Percentiles rank a stretch among this genome's conserved stretches.
Conservation (phyloP, 73 alveolate genomes). For the Paramecium biaurelia region DNA sequence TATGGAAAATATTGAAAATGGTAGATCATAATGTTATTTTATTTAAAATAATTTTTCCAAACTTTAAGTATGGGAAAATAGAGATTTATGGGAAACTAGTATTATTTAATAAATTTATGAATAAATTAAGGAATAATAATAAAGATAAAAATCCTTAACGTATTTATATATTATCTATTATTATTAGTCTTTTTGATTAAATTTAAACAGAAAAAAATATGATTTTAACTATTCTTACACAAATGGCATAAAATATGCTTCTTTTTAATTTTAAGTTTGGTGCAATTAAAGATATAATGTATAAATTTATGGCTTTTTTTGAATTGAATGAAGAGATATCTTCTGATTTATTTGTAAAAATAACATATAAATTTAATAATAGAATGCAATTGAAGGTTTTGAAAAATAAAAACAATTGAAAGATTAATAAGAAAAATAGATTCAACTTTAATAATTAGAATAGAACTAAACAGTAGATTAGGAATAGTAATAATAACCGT, state of each 20-base stretch:
- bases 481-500: background rate
- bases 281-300: background rate
- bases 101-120: background rate
- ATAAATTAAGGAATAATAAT: background rate
- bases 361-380: background rate
- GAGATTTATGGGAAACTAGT: conserved; percentile 16
- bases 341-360: conserved; percentile 16
- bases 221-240: background rate
- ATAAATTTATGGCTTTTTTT: background rate
- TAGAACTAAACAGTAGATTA: background rate
- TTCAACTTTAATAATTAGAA: background rate
- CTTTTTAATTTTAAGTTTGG: conserved; percentile 13
- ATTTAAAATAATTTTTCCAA: background rate
- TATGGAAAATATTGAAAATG: background rate
- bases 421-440: background rate
- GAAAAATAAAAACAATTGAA: background rate
- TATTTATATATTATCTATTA: background rate
- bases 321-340: conserved; percentile 48
- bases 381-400: conserved; percentile 51
- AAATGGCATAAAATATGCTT: conserved; percentile 18
- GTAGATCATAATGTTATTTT: background rate
- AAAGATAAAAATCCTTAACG: background rate
- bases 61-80: background rate
- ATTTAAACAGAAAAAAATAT: background rate
- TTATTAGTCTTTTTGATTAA: background rate